Base-by-base conservation (phyloP, 2,329 filamentous ascomycete species). In the Westerdykella aurantiaca region DNA sequence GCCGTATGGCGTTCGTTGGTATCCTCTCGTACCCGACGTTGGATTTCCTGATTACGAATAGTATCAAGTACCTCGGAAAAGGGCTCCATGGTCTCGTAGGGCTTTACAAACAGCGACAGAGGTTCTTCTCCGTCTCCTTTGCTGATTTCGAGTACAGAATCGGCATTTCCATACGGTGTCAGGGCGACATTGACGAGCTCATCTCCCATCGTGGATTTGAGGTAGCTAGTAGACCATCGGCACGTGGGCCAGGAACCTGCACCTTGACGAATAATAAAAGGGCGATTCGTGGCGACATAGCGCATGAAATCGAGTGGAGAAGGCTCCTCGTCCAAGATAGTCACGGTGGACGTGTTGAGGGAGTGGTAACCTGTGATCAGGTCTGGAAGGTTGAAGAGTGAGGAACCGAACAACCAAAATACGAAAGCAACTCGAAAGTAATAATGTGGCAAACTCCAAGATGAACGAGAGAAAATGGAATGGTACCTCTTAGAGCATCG, bases 291-390 rank as follows among this genome's bases (percentile, higher is more conserved):
- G 13, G 83, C 76, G 16, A 90, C 85, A 64, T 81, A 84, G 56
- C 85, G 79, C 81, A 89, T 85, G 61, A 91, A 91, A 58, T 90
- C 83, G 5, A 93, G 75, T 0, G 87, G 78, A 22, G 82, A 86
- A 4, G 87, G 87, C 39, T 83, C 79, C 34, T 78, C 72, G 12
- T 71, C 35, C 2, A 89, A 73, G 53, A 82, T 80, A 37, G 85
- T 77, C 44, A 89, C 72, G 13, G 58, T 55, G 17, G 70, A 62
- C 44, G 74, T 66, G 59, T 91, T 91, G 43, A 90, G 77, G 52
- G 88, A 85, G 57, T 85, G 79, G 66, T 86, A 90, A n/a, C 75
- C 79, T 10, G 71, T 74, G 50, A 91, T 77, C 17, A 89, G 75
- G 12, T 63, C 62, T 66, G 25, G 11, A 33, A 35, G 10, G 13